Conservation (phyloP, 1,284 basidiomycete genomes). For the Fomitopsis pinicola region DNA sequence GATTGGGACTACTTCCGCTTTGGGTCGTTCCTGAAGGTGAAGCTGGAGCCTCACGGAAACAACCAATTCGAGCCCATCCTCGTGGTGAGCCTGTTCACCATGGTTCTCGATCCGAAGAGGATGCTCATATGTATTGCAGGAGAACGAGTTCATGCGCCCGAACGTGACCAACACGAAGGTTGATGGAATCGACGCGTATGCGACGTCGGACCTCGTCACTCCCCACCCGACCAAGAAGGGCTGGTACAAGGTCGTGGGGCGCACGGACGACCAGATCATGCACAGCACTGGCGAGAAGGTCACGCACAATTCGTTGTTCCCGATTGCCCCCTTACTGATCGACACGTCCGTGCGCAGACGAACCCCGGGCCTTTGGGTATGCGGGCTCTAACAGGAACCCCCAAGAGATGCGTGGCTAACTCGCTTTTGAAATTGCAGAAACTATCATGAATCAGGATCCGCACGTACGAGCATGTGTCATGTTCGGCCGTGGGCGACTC, state of each 20-base stretch:
- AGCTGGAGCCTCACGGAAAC: conserved; percentile 8
- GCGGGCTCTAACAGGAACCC: background rate
- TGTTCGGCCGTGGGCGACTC: conserved; percentile 37
- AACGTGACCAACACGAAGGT: conserved; percentile 25
- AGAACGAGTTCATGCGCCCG: conserved; percentile 9
- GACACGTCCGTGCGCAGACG: conserved; percentile 10
- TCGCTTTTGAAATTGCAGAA: conserved; percentile 14
- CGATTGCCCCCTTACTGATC: background rate
- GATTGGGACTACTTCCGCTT: conserved; percentile 15
- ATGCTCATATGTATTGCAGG: background rate
- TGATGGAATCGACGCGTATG: conserved; percentile 29
- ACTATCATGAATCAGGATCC: conserved; percentile 27
- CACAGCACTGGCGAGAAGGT: conserved; percentile 50
- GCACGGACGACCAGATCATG: conserved; percentile 50
- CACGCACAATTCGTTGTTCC: background rate
- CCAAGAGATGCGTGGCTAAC: no score
- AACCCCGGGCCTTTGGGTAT: conserved; percentile 19
- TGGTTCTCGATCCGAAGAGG: background rate
- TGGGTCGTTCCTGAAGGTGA: background rate
- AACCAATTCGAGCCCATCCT: conserved; percentile 8
- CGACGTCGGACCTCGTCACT: conserved; percentile 38
- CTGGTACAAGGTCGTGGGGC: conserved; percentile 41
- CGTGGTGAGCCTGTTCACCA: conserved; percentile 2
- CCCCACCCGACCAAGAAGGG: conserved; percentile 41
- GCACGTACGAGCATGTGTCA: conserved; percentile 24